Evolutionary conservation across 1,284 basidiomycete species (phyloP).

Genomic region (Malassezia nana): DNA sequence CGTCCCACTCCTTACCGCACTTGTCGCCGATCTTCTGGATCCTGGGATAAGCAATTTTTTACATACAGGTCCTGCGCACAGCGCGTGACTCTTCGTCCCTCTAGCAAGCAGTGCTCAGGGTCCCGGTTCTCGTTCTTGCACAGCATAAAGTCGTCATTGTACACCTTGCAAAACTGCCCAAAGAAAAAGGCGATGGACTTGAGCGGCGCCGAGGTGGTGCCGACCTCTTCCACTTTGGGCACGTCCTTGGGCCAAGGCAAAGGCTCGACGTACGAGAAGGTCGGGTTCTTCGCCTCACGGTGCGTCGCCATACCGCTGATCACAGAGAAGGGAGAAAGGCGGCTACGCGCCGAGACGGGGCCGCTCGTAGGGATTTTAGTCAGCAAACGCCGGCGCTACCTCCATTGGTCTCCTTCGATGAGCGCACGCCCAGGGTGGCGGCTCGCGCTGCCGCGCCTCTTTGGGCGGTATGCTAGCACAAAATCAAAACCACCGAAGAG

Average conservation of each 20-base stretch:
- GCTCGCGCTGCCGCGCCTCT: not conserved
- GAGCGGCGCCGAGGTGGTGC: constrained; percentile 80
- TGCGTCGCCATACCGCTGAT: constrained; percentile 40
- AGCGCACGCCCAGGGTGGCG: not conserved
- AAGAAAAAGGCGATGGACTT: constrained; percentile 97
- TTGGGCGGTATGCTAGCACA: not conserved
- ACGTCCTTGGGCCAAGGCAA: constrained; percentile 34
- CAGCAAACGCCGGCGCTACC: constrained; percentile 1
- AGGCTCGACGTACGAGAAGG: constrained; percentile 45
- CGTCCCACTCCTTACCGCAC: constrained; percentile 77
- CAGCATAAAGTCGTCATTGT: constrained; percentile 99
- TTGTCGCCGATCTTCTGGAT: constrained; percentile 86
- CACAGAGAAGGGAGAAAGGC: not conserved
- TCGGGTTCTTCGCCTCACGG: constrained; percentile 44
- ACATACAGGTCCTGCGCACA: constrained; percentile 86
- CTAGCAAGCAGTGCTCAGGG: constrained; percentile 86
- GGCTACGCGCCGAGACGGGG: not conserved
- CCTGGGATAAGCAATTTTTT: constrained; percentile 50
- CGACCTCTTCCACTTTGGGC: constrained; percentile 81
- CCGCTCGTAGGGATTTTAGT: constrained; percentile 8
- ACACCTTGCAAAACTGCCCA: constrained; percentile 87
- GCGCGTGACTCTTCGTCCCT: constrained; percentile 87
- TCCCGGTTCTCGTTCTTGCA: constrained; percentile 87
- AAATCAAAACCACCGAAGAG: constrained; percentile 5
- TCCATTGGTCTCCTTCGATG: not conserved